These are phyloP conservation scores for Stenogyne calaminthoides DNA, from an alignment of 305 asterid species.

Conservation along the genomic window DNA sequence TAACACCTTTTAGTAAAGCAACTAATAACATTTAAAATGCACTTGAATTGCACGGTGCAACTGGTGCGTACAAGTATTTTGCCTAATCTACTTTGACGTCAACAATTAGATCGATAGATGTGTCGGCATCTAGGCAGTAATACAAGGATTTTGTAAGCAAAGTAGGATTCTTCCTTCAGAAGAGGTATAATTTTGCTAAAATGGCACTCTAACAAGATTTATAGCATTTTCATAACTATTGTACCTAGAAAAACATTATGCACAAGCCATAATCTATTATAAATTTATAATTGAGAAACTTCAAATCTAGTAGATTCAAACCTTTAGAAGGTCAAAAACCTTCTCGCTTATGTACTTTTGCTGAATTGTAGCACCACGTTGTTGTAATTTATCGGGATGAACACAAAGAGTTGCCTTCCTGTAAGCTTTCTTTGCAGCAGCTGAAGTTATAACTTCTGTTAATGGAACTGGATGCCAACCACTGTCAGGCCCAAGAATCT, in stretches of 20 bases:
- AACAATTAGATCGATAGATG: background rate
- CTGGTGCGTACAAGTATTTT: too few relatives aligned
- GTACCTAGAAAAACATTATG: conserved; percentile 2
- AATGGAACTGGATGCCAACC: conserved; percentile 95
- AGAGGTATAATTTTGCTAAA: background rate
- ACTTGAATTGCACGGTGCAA: too few relatives aligned
- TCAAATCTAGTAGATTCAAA: conserved; percentile 36
- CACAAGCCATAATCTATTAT: background rate
- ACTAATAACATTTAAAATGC: too few relatives aligned
- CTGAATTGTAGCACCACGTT: conserved; percentile 88
- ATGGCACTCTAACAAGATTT: background rate
- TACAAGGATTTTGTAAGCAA: background rate
- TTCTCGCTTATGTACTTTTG: conserved; percentile 91
- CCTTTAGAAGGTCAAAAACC: conserved; percentile 96
- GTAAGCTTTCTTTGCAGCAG: conserved; percentile 84
- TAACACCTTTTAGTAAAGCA: too few relatives aligned
- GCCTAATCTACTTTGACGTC: background rate
- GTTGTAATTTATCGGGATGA: conserved; percentile 97
- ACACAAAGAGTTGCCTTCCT: conserved; percentile 93
- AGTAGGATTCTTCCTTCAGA: background rate
- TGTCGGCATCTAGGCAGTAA: background rate
- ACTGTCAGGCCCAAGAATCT: conserved; percentile 93
- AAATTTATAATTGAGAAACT: conserved; percentile 7
- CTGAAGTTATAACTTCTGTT: conserved; percentile 82
- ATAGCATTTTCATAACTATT: background rate